phyloP scores from a whole-genome alignment of 495 filamentous ascomycete genomes.

The Evernia prunastri region DNA sequence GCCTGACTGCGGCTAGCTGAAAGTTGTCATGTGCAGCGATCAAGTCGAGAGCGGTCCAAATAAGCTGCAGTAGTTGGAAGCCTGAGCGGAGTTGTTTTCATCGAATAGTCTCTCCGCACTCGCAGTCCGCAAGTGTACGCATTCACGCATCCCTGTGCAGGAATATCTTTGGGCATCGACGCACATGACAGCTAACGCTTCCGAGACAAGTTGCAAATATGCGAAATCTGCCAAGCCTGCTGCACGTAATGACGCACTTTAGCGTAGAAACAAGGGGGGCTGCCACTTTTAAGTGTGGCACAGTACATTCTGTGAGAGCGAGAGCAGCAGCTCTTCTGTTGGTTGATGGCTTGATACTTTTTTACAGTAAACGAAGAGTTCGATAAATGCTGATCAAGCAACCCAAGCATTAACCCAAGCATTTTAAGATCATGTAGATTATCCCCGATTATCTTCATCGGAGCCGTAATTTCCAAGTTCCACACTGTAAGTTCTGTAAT shows the following conservation, averaged over 20 bases:
- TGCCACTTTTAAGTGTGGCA: constrained; percentile 12
- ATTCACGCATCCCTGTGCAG: background rate
- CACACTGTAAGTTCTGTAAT: no score
- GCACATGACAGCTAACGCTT: constrained; percentile 6
- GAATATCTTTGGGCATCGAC: constrained; percentile 18
- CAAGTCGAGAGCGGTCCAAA: constrained; percentile 3
- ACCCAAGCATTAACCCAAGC: background rate
- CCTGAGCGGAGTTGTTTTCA: background rate
- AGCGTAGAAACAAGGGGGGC: constrained; percentile 11
- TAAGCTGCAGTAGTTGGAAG: constrained; percentile 8
- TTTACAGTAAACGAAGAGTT: background rate
- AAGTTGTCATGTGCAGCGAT: constrained; percentile 6
- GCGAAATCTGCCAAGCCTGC: constrained; percentile 15
- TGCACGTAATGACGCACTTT: constrained; percentile 16
- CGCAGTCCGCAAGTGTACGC: background rate
- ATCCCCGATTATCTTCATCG: background rate
- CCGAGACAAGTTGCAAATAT: constrained; percentile 4
- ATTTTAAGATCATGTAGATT: no score
- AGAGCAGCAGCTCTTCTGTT: no score
- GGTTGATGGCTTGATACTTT: no score
- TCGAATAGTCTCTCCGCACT: background rate
- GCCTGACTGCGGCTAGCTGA: constrained; percentile 17
- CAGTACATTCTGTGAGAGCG: constrained; percentile 4
- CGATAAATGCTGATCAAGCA: background rate
- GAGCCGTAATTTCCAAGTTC: no score